Percentiles rank a stretch among this genome's conserved stretches.
phyloP scores from a whole-genome alignment of 371 early-diverging fungal species.

The Mucor racemosus region DNA sequence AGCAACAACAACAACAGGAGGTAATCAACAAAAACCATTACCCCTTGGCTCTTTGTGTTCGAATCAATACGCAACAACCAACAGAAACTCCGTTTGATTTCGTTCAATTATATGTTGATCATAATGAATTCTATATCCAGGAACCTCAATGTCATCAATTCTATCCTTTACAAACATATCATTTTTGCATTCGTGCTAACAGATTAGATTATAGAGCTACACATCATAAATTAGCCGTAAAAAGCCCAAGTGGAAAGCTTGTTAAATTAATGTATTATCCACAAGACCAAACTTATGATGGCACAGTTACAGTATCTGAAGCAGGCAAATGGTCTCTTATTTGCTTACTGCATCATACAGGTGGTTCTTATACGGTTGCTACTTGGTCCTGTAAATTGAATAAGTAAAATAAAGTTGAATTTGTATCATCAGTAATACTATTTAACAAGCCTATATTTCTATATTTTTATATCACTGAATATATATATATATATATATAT shows the following conservation, averaged over 20 bases:
- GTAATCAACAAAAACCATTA: constrained; percentile 26
- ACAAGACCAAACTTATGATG: constrained; percentile 48
- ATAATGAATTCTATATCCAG: constrained; percentile 47
- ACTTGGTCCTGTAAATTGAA: constrained; percentile 40
- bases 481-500: too few species aligned
- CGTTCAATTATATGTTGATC: constrained; percentile 42
- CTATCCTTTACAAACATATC: constrained; percentile 49
- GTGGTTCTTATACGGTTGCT: constrained; percentile 45
- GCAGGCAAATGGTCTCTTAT: constrained; percentile 50
- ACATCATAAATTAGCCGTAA: constrained; percentile 51
- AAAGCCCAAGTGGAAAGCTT: constrained; percentile 46
- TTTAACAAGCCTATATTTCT: too few species aligned
- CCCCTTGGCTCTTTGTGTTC: constrained; percentile 39
- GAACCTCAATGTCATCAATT: constrained; percentile 54
- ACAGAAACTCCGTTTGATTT: constrained; percentile 35
- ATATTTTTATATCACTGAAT: too few species aligned
- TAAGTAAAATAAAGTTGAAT: not conserved
- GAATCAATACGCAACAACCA: constrained; percentile 14
- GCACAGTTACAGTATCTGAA: constrained; percentile 38
- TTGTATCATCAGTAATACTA: too few species aligned
- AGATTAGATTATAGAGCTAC: constrained; percentile 18
- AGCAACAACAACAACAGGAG: constrained; percentile 14
- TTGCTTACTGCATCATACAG: constrained; percentile 45
- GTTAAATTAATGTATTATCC: constrained; percentile 49
- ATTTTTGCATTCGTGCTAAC: constrained; percentile 32